A percentile compares a stretch with the other conserved stretches of the same genome.
Conservation (phyloP, 2,329 filamentous ascomycete genomes). For the Zymoseptoria crescenta region DNA sequence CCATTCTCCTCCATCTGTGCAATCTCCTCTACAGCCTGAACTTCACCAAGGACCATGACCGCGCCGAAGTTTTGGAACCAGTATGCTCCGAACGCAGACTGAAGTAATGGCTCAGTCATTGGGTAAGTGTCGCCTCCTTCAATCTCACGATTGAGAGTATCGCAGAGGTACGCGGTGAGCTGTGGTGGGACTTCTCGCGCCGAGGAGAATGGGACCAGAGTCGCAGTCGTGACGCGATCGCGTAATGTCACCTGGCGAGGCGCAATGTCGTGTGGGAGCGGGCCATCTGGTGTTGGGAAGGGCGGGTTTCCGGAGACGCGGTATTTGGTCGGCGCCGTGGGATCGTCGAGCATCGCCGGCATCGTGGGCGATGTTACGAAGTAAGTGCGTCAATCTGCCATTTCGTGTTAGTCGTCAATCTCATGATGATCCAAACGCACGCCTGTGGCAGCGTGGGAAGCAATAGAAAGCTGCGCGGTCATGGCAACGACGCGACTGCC, state of each 20-base stretch:
- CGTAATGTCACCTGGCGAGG: conserved; percentile 74
- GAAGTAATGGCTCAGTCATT: conserved; percentile 67
- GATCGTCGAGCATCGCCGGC: conserved; percentile 74
- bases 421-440: background rate
- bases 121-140: conserved; percentile 88
- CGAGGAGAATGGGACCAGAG: conserved; percentile 74
- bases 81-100: conserved; percentile 70
- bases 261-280: conserved; percentile 60
- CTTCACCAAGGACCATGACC: conserved; percentile 75
- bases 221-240: conserved; percentile 76
- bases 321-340: conserved; percentile 61
- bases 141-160: conserved; percentile 83
- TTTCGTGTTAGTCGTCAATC: background rate
- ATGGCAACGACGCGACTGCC: background rate
- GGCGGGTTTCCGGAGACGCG: conserved; percentile 59
- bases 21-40: conserved; percentile 52
- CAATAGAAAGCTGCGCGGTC: background rate
- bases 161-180: conserved; percentile 67
- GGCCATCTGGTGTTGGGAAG: conserved; percentile 54
- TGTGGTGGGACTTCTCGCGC: conserved; percentile 66
- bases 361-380: conserved; percentile 37
- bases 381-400: background rate
- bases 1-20: conserved; percentile 38
- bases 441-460: background rate
- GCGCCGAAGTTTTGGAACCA: conserved; percentile 90